Evolutionary conservation across 2,329 filamentous ascomycete species (phyloP).

Genomic region (Dothidotthia symphoricarpi): DNA sequence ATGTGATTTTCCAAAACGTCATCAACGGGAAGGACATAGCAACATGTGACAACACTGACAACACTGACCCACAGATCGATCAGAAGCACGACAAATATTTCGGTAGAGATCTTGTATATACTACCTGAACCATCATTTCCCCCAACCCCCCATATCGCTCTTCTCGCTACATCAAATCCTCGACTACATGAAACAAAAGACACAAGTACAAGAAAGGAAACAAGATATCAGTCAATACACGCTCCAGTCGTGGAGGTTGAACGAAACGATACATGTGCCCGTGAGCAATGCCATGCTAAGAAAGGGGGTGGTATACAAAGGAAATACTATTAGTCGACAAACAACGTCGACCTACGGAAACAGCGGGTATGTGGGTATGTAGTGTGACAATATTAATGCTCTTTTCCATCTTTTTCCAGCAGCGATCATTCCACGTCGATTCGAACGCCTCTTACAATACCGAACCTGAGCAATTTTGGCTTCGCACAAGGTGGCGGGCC

Average conservation of each 20-base stretch:
- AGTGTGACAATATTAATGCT: conserved; percentile 35
- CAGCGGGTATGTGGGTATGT: conserved; percentile 19
- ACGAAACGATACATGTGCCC: conserved; percentile 15
- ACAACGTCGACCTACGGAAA: not conserved
- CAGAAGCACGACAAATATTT: no score
- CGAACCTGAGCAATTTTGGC: no score
- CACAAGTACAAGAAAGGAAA: conserved; percentile 2
- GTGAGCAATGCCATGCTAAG: conserved; percentile 32
- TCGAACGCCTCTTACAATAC: no score
- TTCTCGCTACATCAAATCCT: no score
- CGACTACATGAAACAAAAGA: conserved; percentile 2
- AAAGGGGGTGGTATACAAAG: conserved; percentile 26
- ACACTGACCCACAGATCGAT: no score
- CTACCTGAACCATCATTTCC: conserved; percentile 1
- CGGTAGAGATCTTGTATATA: conserved; percentile 5
- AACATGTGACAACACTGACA: not conserved
- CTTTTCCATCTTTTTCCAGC: conserved; percentile 13
- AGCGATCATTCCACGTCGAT: not conserved
- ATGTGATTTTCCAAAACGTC: conserved; percentile 24
- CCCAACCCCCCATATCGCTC: no score
- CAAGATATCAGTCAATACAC: conserved; percentile 16
- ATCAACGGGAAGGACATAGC: no score
- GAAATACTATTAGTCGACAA: conserved; percentile 29
- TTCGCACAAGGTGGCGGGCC: no score
- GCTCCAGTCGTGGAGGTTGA: conserved; percentile 14